Percentiles rank a stretch among this genome's conserved stretches.
Evolutionary conservation across 2,329 filamentous ascomycete species (phyloP).

Genomic region (Cladosporium sp.): DNA sequence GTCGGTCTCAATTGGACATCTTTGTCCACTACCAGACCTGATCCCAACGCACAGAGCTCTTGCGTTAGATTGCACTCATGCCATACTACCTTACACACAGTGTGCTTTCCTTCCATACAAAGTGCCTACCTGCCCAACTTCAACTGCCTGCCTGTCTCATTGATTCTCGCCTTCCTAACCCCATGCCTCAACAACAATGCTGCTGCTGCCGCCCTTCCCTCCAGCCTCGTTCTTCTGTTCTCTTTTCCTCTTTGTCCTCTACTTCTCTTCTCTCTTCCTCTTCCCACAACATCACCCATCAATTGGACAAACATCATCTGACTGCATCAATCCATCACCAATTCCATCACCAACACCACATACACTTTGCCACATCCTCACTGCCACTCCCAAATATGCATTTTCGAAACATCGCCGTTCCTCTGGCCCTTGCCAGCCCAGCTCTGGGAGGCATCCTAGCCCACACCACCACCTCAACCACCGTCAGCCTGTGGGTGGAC

Average conservation of each 20-base stretch:
- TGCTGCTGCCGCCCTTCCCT: too few relatives aligned
- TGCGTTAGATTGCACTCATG: too few relatives aligned
- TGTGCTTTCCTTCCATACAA: too few relatives aligned
- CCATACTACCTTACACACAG: too few relatives aligned
- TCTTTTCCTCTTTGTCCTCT: not conserved
- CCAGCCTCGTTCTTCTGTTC: not conserved
- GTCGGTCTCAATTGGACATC: too few relatives aligned
- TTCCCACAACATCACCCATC: not conserved
- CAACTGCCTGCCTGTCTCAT: too few relatives aligned
- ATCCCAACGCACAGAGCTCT: too few relatives aligned
- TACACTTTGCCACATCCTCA: not conserved
- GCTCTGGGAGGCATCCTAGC: not conserved
- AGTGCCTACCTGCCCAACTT: too few relatives aligned
- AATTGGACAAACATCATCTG: not conserved
- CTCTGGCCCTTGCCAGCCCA: slow-evolving; percentile 1
- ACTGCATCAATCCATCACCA: slow-evolving; percentile 1
- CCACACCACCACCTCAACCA: not conserved
- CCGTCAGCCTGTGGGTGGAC: not conserved
- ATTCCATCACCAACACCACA: not conserved
- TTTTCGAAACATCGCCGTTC: not conserved
- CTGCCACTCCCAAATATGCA: slow-evolving; percentile 1
- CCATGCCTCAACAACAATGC: too few relatives aligned
- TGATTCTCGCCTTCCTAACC: too few relatives aligned
- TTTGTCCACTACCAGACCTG: too few relatives aligned
- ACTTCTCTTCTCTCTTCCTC: not conserved